Evolutionary conservation across 2,329 filamentous ascomycete species (phyloP).

Genomic region (Penicillium thymicola): DNA sequence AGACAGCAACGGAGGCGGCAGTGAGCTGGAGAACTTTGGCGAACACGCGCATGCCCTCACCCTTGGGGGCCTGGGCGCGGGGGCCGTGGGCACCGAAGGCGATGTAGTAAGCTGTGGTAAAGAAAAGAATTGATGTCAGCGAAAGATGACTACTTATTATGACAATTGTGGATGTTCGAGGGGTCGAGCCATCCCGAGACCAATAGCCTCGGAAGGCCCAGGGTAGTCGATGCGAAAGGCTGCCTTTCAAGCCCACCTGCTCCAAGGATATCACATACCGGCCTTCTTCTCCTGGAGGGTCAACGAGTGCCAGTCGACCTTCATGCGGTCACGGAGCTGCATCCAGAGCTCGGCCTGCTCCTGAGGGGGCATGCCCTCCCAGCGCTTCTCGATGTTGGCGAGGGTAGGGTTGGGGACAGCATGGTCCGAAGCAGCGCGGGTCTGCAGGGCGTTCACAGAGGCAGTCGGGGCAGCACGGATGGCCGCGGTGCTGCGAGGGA

Average conservation of each 20-base stretch:
- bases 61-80: slow-evolving; percentile 76
- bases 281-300: slow-evolving; percentile 98
- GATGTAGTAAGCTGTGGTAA: slow-evolving; percentile 85
- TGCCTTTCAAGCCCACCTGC: not conserved
- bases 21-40: slow-evolving; percentile 69
- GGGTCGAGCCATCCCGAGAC: not conserved
- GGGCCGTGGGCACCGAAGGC: slow-evolving; percentile 96
- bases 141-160: slow-evolving; percentile 23
- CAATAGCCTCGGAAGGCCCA: slow-evolving; percentile 18
- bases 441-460: slow-evolving; percentile 48
- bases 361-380: slow-evolving; percentile 95
- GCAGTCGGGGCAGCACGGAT: slow-evolving; percentile 38
- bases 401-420: slow-evolving; percentile 97
- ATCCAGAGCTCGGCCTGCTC: slow-evolving; percentile 99
- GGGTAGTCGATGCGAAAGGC: slow-evolving; percentile 10
- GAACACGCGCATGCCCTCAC: slow-evolving; percentile 76
- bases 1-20: slow-evolving; percentile 65
- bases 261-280: slow-evolving; percentile 61
- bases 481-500: slow-evolving; percentile 43
- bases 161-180: not conserved
- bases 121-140: slow-evolving; percentile 8
- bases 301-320: slow-evolving; percentile 93
- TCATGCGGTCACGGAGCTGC: slow-evolving; percentile 96
- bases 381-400: slow-evolving; percentile 98
- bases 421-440: slow-evolving; percentile 66